phyloP scores from a whole-genome alignment of 2,329 filamentous ascomycete genomes.

The Colletotrichum tropicale region DNA sequence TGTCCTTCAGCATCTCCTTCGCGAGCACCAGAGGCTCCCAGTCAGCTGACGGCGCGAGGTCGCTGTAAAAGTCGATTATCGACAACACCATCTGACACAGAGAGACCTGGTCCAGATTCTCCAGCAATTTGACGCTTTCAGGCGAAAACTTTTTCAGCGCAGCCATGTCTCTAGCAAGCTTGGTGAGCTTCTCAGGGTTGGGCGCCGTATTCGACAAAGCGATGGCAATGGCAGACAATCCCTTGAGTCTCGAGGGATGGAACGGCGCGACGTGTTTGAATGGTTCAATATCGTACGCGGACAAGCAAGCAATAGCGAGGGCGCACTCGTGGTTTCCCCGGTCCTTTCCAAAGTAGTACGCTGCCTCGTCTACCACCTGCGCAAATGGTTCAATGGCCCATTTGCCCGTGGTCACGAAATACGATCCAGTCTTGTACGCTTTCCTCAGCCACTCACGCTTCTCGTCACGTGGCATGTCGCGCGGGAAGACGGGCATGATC shows the following conservation, averaged over 20 bases:
- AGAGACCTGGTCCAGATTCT: slow-evolving; percentile 55
- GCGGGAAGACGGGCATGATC: neutral
- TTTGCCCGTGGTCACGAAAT: slow-evolving; percentile 38
- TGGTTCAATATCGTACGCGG: slow-evolving; percentile 52
- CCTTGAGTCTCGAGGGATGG: slow-evolving; percentile 53
- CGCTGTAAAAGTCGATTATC: slow-evolving; percentile 48
- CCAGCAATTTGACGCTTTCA: neutral
- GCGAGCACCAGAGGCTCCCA: slow-evolving; percentile 52
- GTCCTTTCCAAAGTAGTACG: slow-evolving; percentile 46
- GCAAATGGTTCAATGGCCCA: slow-evolving; percentile 57
- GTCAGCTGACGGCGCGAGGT: slow-evolving; percentile 44
- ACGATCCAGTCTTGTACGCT: slow-evolving; percentile 41
- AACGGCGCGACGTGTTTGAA: slow-evolving; percentile 56
- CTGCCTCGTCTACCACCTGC: slow-evolving; percentile 47
- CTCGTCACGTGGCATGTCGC: neutral
- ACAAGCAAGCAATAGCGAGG: slow-evolving; percentile 52
- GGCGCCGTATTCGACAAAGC: slow-evolving; percentile 55
- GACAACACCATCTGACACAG: slow-evolving; percentile 58
- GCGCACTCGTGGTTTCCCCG: slow-evolving; percentile 45
- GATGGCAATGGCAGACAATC: slow-evolving; percentile 55
- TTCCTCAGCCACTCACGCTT: slow-evolving; percentile 30
- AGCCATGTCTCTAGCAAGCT: slow-evolving; percentile 27
- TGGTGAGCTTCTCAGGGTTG: slow-evolving; percentile 32
- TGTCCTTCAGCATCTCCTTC: slow-evolving; percentile 51
- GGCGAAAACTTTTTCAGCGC: slow-evolving; percentile 1